Percentiles rank a stretch among this genome's conserved stretches.
Evolutionary conservation across 176 grass and related monocot genomes (phyloP).

Genomic region (Coix lacrymajobi): DNA sequence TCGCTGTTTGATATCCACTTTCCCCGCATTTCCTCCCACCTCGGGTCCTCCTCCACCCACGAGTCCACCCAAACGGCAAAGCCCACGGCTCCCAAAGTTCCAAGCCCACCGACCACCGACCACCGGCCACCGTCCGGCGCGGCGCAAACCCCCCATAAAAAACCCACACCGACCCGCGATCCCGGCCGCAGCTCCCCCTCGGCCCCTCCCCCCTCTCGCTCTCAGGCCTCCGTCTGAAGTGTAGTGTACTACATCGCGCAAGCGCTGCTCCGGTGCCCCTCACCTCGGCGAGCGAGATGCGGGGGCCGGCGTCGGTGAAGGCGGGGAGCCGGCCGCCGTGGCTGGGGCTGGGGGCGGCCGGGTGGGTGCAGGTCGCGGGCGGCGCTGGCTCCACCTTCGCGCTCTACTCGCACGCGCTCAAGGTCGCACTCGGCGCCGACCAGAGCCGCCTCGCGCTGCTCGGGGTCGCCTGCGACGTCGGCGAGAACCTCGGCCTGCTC

Average conservation of each 20-base stretch:
- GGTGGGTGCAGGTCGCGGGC: constrained; percentile 79
- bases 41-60: background rate
- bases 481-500: constrained; percentile 77
- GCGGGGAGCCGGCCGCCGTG: constrained; percentile 88
- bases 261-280: background rate
- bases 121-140: background rate
- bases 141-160: background rate
- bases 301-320: constrained; percentile 44
- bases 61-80: background rate
- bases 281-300: background rate
- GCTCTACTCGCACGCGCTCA: constrained; percentile 91
- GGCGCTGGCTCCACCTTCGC: constrained; percentile 73
- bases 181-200: background rate
- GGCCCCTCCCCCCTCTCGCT: fast-evolving
- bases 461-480: constrained; percentile 85
- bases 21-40: background rate
- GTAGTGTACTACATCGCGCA: background rate
- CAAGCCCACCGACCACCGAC: background rate
- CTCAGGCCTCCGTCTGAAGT: too few relatives aligned
- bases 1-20: background rate
- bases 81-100: background rate
- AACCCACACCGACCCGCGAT: background rate
- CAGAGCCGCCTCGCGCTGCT: constrained; percentile 84
- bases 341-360: constrained; percentile 67
- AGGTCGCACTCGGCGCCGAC: constrained; percentile 44